Conservation (phyloP, 768 basidiomycete species). For the Leucogyrophana mollusca region DNA sequence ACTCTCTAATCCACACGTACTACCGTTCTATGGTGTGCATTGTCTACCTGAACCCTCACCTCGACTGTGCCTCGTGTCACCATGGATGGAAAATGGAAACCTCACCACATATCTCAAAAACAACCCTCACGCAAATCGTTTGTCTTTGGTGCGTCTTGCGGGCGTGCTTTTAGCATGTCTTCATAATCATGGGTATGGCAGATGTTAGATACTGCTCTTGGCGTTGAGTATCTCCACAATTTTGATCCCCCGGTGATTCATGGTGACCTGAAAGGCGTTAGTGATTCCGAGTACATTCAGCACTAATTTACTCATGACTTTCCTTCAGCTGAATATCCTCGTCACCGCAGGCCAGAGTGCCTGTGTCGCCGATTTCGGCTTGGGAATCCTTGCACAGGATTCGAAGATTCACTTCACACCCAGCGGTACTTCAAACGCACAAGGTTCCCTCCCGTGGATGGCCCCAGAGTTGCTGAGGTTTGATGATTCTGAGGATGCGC, state of each 20-base stretch:
- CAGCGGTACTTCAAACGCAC: constrained; percentile 10
- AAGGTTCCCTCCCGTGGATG: constrained; percentile 21
- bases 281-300: constrained; percentile 3
- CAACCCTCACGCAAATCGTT: constrained; percentile 24
- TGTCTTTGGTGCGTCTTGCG: constrained; percentile 29
- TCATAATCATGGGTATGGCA: too few relatives aligned
- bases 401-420: too few relatives aligned
- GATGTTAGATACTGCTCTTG: too few relatives aligned
- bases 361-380: constrained; percentile 25
- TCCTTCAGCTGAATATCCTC: constrained; percentile 21
- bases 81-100: constrained; percentile 29
- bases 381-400: constrained; percentile 25
- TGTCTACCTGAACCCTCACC: constrained; percentile 7
- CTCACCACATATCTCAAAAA: constrained; percentile 26
- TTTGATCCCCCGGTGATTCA: constrained; percentile 45
- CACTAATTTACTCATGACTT: not conserved
- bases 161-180: too few relatives aligned
- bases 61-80: constrained; percentile 20
- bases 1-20: constrained; percentile 24
- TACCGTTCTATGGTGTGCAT: constrained; percentile 29
- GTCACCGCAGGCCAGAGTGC: constrained; percentile 15
- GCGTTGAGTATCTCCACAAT: constrained; percentile 21
- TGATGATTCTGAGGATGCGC: constrained; percentile 4
- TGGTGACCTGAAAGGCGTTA: constrained; percentile 44
- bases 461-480: constrained; percentile 36